phyloP scores from a whole-genome alignment of 2,329 filamentous ascomycete genomes.

The Onygena corvina region DNA sequence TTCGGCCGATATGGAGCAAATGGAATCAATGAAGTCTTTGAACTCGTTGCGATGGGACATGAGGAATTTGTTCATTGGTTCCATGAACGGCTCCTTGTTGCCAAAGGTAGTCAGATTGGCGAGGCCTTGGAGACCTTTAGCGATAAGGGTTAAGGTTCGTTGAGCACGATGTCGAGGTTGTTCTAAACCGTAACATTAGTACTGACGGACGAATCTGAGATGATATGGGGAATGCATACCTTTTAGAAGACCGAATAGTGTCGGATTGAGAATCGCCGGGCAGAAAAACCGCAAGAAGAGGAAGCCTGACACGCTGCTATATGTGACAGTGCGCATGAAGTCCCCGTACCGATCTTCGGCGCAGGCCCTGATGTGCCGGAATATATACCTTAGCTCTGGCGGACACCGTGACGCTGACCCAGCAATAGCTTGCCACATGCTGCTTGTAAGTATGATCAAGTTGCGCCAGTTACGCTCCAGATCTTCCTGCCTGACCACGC shows the following conservation, averaged over 20 bases:
- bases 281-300: slow-evolving; percentile 91
- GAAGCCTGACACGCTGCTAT: slow-evolving; percentile 91
- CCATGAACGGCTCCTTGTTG: slow-evolving; percentile 97
- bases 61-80: slow-evolving; percentile 89
- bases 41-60: slow-evolving; percentile 63
- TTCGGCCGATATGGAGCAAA: slow-evolving; percentile 71
- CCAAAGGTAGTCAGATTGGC: slow-evolving; percentile 86
- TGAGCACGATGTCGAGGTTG: slow-evolving; percentile 73
- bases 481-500: slow-evolving; percentile 54
- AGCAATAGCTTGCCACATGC: slow-evolving; percentile 74
- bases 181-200: slow-evolving; percentile 41
- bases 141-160: slow-evolving; percentile 79
- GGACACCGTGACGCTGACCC: slow-evolving; percentile 64
- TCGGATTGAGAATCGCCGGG: slow-evolving; percentile 89
- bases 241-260: slow-evolving; percentile 75
- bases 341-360: slow-evolving; percentile 91
- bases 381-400: slow-evolving; percentile 67
- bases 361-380: slow-evolving; percentile 83
- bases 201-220: neutral
- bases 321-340: slow-evolving; percentile 76
- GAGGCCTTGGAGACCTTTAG: slow-evolving; percentile 81
- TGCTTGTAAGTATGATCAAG: slow-evolving; percentile 62
- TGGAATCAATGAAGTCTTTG: slow-evolving; percentile 73
- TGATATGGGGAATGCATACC: slow-evolving; percentile 30
- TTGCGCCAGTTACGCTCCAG: slow-evolving; percentile 72